Evolutionary conservation across 148 eudicot genomes (phyloP).

Genomic region (Rhododendron williamsianum): DNA sequence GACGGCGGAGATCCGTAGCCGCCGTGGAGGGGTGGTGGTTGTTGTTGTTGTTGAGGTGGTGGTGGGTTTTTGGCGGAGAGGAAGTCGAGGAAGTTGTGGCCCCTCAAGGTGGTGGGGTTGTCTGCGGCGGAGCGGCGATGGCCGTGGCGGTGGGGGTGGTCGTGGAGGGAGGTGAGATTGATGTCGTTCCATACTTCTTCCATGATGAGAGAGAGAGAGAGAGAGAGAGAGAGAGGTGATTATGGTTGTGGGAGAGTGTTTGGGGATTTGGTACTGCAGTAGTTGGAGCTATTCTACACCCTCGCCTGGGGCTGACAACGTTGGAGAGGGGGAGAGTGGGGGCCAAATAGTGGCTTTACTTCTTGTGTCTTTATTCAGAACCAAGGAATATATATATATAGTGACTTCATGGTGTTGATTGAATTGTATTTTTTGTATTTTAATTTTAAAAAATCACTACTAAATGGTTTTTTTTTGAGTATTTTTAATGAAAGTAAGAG

Average conservation of each 20-base stretch:
- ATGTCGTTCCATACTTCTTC: slow-evolving; percentile 47
- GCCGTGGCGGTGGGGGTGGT: slow-evolving; percentile 5
- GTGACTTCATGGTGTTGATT: no score
- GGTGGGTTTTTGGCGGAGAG: slow-evolving; percentile 15
- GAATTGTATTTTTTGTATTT: no score
- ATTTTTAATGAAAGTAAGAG: no score
- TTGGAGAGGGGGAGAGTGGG: neutral
- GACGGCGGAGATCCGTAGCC: slow-evolving; percentile 8
- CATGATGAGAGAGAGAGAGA: slow-evolving; percentile 16
- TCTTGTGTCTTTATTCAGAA: no score
- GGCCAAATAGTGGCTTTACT: no score
- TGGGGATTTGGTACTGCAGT: neutral
- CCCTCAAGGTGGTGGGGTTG: neutral
- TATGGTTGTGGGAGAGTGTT: neutral
- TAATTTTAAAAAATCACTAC: no score
- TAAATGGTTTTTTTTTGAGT: no score
- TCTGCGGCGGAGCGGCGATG: neutral
- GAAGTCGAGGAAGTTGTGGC: slow-evolving; percentile 34
- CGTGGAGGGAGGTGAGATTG: slow-evolving; percentile 23
- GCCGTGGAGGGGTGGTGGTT: neutral
- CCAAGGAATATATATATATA: no score
- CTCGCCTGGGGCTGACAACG: neutral
- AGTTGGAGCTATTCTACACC: neutral
- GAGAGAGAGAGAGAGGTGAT: neutral
- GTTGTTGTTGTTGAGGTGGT: neutral